A percentile compares a stretch with the other conserved stretches of the same genome.
These are phyloP conservation scores for Debaryomyces robertsiae DNA, from an alignment of 1,139 yeast genomes.

Conservation along the genomic window DNA sequence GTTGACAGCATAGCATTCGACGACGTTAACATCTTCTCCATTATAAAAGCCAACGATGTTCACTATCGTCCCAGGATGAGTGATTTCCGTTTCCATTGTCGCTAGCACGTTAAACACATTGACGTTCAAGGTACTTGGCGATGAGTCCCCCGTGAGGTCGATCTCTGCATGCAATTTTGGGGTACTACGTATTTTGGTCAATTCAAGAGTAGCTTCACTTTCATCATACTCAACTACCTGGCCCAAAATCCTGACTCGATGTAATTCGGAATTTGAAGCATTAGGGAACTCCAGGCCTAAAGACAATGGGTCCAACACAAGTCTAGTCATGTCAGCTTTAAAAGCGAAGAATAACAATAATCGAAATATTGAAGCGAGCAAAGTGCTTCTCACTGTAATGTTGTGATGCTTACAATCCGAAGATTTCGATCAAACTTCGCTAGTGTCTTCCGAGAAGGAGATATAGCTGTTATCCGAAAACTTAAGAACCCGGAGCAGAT, in stretches of 20 bases:
- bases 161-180: constrained; percentile 5
- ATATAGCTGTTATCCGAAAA: constrained; percentile 6
- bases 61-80: constrained; percentile 20
- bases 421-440: background rate
- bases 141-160: background rate
- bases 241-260: constrained; percentile 31
- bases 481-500: constrained; percentile 12
- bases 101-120: constrained; percentile 15
- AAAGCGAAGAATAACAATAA: no score
- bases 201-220: constrained; percentile 13
- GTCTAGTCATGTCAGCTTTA: constrained; percentile 26
- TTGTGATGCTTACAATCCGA: constrained; percentile 4
- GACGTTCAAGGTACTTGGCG: constrained; percentile 5
- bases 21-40: constrained; percentile 21
- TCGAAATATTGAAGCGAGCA: no score
- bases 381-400: no score
- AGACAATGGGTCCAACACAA: constrained; percentile 31
- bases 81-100: constrained; percentile 10
- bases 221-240: constrained; percentile 29
- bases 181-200: constrained; percentile 18
- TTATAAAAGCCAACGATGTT: constrained; percentile 23
- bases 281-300: constrained; percentile 24
- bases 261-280: constrained; percentile 24
- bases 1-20: constrained; percentile 22
- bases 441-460: constrained; percentile 1